These are phyloP conservation scores for Dactylellina parvicollis DNA, from an alignment of 2,329 filamentous ascomycete genomes.

Conservation along the genomic window DNA sequence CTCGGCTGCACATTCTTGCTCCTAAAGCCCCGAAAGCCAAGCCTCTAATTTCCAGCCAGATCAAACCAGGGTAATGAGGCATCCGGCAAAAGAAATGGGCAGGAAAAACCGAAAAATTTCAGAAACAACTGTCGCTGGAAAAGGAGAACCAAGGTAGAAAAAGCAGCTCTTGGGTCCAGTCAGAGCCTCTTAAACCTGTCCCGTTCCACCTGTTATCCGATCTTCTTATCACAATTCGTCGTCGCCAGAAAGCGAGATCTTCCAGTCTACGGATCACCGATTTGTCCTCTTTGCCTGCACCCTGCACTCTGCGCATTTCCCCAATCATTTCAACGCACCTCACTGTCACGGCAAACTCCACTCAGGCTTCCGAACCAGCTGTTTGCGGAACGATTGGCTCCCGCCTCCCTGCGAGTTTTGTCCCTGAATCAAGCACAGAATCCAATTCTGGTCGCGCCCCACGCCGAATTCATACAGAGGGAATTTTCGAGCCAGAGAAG, in stretches of 20 bases:
- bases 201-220: conserved; percentile 23
- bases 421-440: conserved; percentile 53
- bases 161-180: neutral
- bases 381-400: conserved; percentile 54
- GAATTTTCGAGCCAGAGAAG: conserved; percentile 40
- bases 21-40: conserved; percentile 39
- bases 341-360: conserved; percentile 37
- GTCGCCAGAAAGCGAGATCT: conserved; percentile 18
- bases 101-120: conserved; percentile 48
- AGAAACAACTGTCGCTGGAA: conserved; percentile 37
- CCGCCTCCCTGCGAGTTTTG: conserved; percentile 50
- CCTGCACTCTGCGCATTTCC: neutral
- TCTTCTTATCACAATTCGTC: conserved; percentile 32
- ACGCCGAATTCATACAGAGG: conserved; percentile 39
- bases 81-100: conserved; percentile 37
- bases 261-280: neutral
- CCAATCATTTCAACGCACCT: conserved; percentile 46
- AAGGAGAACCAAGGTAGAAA: conserved; percentile 32
- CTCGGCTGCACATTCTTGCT: conserved; percentile 34
- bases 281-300: conserved; percentile 9
- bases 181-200: conserved; percentile 40
- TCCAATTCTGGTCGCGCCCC: conserved; percentile 38
- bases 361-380: conserved; percentile 43
- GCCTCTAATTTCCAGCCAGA: conserved; percentile 52
- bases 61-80: conserved; percentile 37